These are phyloP conservation scores for Papilionanthe hybrid DNA, from an alignment of 116 monocot genomes.

Conservation along the genomic window DNA sequence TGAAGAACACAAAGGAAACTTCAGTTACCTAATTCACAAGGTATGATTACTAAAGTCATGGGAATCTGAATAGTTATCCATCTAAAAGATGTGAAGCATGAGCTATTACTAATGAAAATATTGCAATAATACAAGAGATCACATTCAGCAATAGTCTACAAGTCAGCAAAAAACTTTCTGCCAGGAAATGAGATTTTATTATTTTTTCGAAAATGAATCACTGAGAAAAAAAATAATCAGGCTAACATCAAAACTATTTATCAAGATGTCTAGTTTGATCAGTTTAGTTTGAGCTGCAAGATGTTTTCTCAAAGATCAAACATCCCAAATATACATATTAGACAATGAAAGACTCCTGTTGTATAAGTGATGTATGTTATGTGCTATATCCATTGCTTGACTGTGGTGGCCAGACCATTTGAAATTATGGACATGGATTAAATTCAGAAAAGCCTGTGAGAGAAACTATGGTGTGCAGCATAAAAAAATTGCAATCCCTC, in stretches of 20 bases:
- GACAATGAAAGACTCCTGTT: neutral
- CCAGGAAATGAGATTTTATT: neutral
- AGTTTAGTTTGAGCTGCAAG: neutral
- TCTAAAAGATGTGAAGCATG: neutral
- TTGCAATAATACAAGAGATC: neutral
- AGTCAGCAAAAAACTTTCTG: neutral
- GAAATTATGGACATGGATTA: neutral
- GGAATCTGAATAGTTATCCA: neutral
- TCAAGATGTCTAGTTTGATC: neutral
- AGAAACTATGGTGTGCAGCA: neutral
- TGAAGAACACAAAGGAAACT: neutral
- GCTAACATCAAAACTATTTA: neutral
- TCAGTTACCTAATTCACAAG: neutral
- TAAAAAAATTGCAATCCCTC: neutral
- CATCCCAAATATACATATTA: neutral
- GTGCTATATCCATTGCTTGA: neutral
- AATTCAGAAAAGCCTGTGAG: neutral
- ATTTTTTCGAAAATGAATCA: neutral
- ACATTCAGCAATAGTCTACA: neutral
- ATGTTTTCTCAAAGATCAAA: neutral
- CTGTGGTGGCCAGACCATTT: neutral
- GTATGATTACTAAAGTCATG: too few relatives aligned
- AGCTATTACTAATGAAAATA: neutral
- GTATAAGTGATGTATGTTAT: neutral
- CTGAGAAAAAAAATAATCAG: neutral